phyloP scores from a whole-genome alignment of 208 protist species.

The Porcisia deanei region DNA sequence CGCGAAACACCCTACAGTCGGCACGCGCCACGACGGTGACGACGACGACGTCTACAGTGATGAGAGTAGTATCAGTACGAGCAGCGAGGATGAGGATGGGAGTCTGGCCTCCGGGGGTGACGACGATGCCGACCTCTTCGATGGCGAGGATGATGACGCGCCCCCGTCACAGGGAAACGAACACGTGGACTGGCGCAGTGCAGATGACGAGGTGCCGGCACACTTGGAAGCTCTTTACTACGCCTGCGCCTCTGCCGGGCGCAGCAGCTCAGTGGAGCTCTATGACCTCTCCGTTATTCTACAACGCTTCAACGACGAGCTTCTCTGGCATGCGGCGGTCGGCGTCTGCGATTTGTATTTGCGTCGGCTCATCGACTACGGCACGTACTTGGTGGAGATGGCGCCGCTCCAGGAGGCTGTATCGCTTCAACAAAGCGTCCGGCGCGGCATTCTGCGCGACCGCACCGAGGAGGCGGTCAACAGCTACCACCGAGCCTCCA shows the following conservation, averaged over 20 bases:
- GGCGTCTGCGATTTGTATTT: constrained; percentile 81
- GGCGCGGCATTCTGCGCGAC: constrained; percentile 45
- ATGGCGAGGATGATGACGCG: constrained; percentile 47
- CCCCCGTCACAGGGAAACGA: constrained; percentile 54
- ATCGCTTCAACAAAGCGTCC: constrained; percentile 59
- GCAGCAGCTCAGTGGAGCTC: constrained; percentile 74
- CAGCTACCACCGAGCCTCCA: constrained; percentile 16
- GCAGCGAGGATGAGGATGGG: constrained; percentile 15
- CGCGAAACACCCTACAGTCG: not conserved
- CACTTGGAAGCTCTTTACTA: constrained; percentile 68
- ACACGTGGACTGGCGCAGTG: constrained; percentile 48
- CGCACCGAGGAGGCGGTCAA: constrained; percentile 50
- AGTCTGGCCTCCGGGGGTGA: constrained; percentile 21
- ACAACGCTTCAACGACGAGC: constrained; percentile 56
- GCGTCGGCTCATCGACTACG: constrained; percentile 81
- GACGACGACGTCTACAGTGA: constrained; percentile 19
- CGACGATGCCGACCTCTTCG: constrained; percentile 29
- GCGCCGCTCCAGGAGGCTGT: constrained; percentile 82
- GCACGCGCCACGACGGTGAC: constrained; percentile 7
- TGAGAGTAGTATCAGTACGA: constrained; percentile 15
- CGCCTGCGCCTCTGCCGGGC: constrained; percentile 55
- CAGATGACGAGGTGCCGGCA: constrained; percentile 43
- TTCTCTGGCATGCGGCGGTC: constrained; percentile 85
- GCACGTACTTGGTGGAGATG: constrained; percentile 81
- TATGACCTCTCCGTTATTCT: constrained; percentile 81